These are phyloP conservation scores for Globisporangium nagaii DNA, from an alignment of 352 stramenopile genomes.

Conservation along the genomic window DNA sequence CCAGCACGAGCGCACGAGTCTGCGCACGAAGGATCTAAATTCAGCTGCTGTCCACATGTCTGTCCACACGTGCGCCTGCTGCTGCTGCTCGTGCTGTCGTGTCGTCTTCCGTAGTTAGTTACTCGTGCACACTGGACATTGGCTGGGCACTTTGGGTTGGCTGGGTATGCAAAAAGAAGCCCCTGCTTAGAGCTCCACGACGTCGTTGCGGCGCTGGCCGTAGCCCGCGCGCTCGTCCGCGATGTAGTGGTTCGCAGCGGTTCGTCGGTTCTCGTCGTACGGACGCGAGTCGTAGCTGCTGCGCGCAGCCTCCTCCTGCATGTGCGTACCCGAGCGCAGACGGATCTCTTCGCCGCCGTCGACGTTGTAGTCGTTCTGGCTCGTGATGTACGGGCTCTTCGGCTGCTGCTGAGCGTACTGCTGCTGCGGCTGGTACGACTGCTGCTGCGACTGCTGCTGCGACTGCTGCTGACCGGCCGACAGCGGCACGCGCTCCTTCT, in stretches of 20 bases:
- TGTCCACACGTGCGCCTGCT: too few species aligned
- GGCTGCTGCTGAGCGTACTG: constrained; percentile 7
- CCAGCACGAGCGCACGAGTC: too few species aligned
- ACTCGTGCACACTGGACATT: not conserved
- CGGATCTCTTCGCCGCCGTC: constrained; percentile 44
- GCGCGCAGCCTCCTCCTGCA: constrained; percentile 16
- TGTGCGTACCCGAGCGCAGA: constrained; percentile 47
- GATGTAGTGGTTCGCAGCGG: constrained; percentile 50
- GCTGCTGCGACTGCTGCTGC: constrained; percentile 8
- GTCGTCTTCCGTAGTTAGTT: not conserved
- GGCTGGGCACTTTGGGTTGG: too few species aligned
- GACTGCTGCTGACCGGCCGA: constrained; percentile 8
- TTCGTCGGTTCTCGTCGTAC: constrained; percentile 33
- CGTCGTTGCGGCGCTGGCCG: constrained; percentile 47
- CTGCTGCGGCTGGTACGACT: constrained; percentile 10
- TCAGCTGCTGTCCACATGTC: too few species aligned
- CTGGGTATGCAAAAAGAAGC: too few species aligned
- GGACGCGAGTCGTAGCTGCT: constrained; percentile 23
- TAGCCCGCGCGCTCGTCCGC: constrained; percentile 32
- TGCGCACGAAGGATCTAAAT: too few species aligned
- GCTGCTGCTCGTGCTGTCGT: not conserved
- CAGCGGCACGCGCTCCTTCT: constrained; percentile 24
- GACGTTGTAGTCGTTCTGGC: constrained; percentile 13
- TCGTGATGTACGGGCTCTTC: constrained; percentile 41
- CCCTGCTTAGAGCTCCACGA: constrained; percentile 47